Evolutionary conservation across 2,329 filamentous ascomycete genomes (phyloP), one percentile per base, ranked within the genome.

Genomic region (Acrodontium crateriforme): DNA sequence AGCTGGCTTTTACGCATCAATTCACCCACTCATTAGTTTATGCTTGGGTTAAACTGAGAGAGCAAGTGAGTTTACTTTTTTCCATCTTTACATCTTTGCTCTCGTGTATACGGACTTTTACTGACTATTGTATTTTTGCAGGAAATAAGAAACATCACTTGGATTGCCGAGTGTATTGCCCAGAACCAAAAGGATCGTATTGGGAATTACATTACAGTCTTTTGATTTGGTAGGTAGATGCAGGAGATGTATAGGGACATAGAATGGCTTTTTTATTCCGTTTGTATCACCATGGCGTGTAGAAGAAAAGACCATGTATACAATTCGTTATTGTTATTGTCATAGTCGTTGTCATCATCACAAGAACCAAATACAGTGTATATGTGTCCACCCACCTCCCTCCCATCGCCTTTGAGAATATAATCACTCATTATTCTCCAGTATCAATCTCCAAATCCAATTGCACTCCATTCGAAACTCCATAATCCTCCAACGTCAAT

Each of bases 111-210:
- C 14, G 4, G n/a, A 14, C 12, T 25, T 7, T 26, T 27, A 18
- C 9, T 21, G 15, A 18, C n/a, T 24, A 10, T 15, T 17, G 12
- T 28, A 6, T 14, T 18, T 4, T 19, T 18, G 21, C 38, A 95
- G 85, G 89, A 98, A 78, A 94, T 95, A 47, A 80, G 89, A 41
- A 98, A 98, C 60, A 93, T 98, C 50, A 95, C 89, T 28, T 98
- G 89, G 89, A 98, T 98, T 56, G 79, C 89, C 13, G 89, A 98
- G 60, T 98, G 89, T 62, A 98, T 98, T 69, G 89, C 89, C 31
- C 89, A 98, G 62, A 94, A 93, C 65, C 89, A 98, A 61, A 98
- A 98, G 65, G 89, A 98, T 59, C 74, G 89, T 53, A 95, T 98
- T 54, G 80, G 82, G 46, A 98, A 95, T 62, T 98, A 92, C 60